A percentile compares a stretch with the other conserved stretches of the same genome.
Conservation (phyloP, 495 filamentous ascomycete genomes). For the Penicillium coprophilum region DNA sequence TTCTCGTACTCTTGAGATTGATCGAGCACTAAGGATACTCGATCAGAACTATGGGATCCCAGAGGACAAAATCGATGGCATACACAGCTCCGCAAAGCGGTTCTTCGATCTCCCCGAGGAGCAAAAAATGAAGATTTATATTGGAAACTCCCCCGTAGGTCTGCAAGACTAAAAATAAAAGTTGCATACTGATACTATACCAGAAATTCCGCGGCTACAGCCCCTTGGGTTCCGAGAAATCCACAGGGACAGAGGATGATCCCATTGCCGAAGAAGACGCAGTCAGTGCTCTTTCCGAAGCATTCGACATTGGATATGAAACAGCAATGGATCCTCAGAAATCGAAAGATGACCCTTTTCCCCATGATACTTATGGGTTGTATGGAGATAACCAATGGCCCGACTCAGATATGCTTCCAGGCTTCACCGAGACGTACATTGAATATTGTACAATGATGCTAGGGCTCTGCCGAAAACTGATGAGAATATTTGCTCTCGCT, state of each 20-base stretch:
- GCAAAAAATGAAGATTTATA: slow-evolving; percentile 46
- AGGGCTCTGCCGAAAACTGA: slow-evolving; percentile 34
- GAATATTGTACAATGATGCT: slow-evolving; percentile 32
- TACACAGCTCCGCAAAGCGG: slow-evolving; percentile 40
- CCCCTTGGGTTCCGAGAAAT: slow-evolving; percentile 30
- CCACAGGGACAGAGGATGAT: slow-evolving; percentile 24
- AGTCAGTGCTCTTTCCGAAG: slow-evolving; percentile 34
- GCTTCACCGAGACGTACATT: slow-evolving; percentile 20
- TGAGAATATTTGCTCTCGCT: slow-evolving; percentile 47
- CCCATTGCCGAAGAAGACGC: slow-evolving; percentile 15
- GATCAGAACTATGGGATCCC: slow-evolving; percentile 41
- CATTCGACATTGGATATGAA: slow-evolving; percentile 46
- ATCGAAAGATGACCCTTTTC: slow-evolving; percentile 14
- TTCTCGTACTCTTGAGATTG: neutral
- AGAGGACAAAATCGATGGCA: slow-evolving; percentile 28
- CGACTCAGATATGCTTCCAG: slow-evolving; percentile 19
- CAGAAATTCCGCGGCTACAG: slow-evolving; percentile 40
- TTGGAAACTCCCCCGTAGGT: slow-evolving; percentile 37
- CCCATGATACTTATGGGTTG: slow-evolving; percentile 21
- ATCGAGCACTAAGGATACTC: slow-evolving; percentile 18
- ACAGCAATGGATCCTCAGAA: slow-evolving; percentile 31
- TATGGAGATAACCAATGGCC: slow-evolving; percentile 36
- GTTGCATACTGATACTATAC: neutral
- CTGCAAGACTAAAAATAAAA: slow-evolving; percentile 6
- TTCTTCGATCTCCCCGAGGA: slow-evolving; percentile 52